Conservation (phyloP, 2,329 filamentous ascomycete genomes). For the Aspergillus novofumigatus region DNA sequence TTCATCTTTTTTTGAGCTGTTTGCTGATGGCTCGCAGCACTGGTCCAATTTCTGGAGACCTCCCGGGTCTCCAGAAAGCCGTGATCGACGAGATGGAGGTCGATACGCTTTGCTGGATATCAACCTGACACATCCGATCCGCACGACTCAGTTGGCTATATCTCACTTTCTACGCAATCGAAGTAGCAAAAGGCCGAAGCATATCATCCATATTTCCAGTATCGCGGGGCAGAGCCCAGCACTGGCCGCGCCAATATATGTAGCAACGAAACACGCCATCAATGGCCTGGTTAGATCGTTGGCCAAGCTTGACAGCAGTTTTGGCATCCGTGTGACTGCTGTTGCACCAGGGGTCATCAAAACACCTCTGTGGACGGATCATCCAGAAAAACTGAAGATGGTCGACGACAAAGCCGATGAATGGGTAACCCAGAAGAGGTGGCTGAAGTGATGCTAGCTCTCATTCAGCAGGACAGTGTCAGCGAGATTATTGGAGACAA, state of each 20-base stretch:
- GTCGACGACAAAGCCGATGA: slow-evolving; percentile 46
- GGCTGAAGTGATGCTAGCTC: slow-evolving; percentile 54
- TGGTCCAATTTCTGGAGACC: slow-evolving; percentile 51
- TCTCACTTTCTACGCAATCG: slow-evolving; percentile 41
- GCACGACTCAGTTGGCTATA: slow-evolving; percentile 49
- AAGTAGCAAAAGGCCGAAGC: slow-evolving; percentile 32
- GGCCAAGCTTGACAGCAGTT: slow-evolving; percentile 43
- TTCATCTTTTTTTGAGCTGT: too few relatives aligned
- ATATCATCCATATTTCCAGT: slow-evolving; percentile 47
- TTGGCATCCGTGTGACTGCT: slow-evolving; percentile 56
- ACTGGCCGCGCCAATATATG: slow-evolving; percentile 44
- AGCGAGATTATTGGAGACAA: slow-evolving; percentile 32
- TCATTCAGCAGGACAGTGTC: slow-evolving; percentile 48
- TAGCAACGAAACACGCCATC: slow-evolving; percentile 48
- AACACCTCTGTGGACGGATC: slow-evolving; percentile 59
- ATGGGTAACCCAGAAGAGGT: slow-evolving; percentile 61
- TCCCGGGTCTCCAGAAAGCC: slow-evolving; percentile 40
- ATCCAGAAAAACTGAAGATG: slow-evolving; percentile 56
- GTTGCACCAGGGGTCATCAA: slow-evolving; percentile 59
- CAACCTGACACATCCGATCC: slow-evolving; percentile 51
- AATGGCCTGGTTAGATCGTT: slow-evolving; percentile 49
- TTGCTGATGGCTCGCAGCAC: slow-evolving; percentile 24
- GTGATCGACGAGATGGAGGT: slow-evolving; percentile 36
- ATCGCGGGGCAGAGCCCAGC: slow-evolving; percentile 42
- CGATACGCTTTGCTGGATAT: slow-evolving; percentile 48